Base-by-base conservation (phyloP, 352 stramenopile genomes). In the Globisporangium uncinulatum region DNA sequence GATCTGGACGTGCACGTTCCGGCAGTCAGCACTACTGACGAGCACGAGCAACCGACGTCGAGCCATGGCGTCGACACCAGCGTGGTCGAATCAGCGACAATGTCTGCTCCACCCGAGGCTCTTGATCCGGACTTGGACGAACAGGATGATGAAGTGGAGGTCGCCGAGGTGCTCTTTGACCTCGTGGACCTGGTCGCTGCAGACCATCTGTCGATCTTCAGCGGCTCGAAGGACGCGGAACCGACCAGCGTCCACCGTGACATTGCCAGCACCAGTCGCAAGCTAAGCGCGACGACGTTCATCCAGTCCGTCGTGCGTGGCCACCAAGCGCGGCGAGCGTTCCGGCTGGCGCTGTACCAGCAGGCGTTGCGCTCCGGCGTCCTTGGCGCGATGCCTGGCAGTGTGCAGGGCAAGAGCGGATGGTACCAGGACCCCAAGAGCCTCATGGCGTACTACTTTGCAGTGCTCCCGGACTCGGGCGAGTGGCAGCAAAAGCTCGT, bases 401-500 rank as follows among this genome's bases (percentile, higher is more conserved):
- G 76, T 0, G 62, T 68, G 3, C 79, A 92, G 58, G 82, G 79
- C 36, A 67, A 61, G 6, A 82, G 74, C 1, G 79, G 82, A 13
- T 90, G 82, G 78, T 92, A 92, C 60, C 67, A 90, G 63, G 78
- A 92, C 66, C 76, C 76, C 9, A 86, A 86, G 69, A 82, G 71
- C 17, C 65, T 84, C 51, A 73, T 84, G 48, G 82, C 82, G 47
- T 89, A 92, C 65, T 90, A 88, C 67, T 92, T 92, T 47, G 63
- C 67, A 14, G 72, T 92, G 39, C 56, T 70, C 7, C 37, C 74
- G 2, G 65, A 70, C 45, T 64, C 74, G 39, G 74, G 76, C 57
- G 78, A 87, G 50, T 92, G 82, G 79, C 66, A 71, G 21, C 79
- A 87, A 54, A 84, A 85, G 62, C 58, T 68, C 62, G 67, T 76